Evolutionary conservation across 768 basidiomycete species (phyloP).

Genomic region (Russula foetens): DNA sequence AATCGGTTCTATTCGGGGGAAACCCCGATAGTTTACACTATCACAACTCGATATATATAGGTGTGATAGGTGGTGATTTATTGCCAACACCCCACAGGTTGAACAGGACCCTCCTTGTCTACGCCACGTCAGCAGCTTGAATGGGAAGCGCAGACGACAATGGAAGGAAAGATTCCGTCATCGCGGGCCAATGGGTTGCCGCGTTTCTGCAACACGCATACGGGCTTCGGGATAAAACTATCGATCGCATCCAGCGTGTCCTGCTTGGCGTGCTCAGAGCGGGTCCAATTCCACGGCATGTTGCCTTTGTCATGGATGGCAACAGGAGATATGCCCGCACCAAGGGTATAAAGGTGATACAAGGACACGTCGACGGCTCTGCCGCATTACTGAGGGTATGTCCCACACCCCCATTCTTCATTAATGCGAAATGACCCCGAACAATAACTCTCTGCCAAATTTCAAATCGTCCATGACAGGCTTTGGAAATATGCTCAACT

Average conservation of each 20-base stretch:
- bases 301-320: conserved; percentile 97
- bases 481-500: conserved; percentile 76
- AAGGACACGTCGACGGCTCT: conserved; percentile 86
- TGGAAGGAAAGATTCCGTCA: not conserved
- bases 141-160: too few relatives aligned
- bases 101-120: not conserved
- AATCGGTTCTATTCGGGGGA: too few relatives aligned
- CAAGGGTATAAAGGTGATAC: conserved; percentile 50
- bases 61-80: not conserved
- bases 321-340: conserved; percentile 84
- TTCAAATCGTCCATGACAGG: too few relatives aligned
- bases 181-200: conserved; percentile 1
- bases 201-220: conserved; percentile 21
- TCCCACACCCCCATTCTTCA: not conserved
- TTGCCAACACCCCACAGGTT: not conserved
- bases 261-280: conserved; percentile 62
- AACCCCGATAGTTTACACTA: too few relatives aligned
- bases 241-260: conserved; percentile 32
- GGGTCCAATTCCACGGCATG: conserved; percentile 82
- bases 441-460: too few relatives aligned
- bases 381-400: conserved; percentile 68
- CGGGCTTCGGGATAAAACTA: conserved; percentile 20
- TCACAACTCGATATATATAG: too few relatives aligned
- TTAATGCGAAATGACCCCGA: not conserved
- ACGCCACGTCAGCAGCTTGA: not conserved